These are phyloP conservation scores for Articulospora tetracladia DNA, from an alignment of 495 filamentous ascomycete genomes.

Conservation along the genomic window DNA sequence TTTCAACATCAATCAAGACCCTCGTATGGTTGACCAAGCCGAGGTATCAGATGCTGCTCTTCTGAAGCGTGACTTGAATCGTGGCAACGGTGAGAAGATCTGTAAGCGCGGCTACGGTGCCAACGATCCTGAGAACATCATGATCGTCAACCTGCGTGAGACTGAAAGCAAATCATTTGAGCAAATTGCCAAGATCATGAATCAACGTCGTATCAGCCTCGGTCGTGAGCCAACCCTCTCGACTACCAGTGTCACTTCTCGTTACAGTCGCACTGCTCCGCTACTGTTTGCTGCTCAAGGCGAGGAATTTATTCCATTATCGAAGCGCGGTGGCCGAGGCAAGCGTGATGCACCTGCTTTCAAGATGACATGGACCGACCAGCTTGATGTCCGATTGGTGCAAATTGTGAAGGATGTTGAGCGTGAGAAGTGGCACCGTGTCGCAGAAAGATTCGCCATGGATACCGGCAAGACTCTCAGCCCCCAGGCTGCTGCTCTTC, in stretches of 20 bases:
- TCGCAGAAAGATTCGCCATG: slow-evolving; percentile 10
- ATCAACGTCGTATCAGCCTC: slow-evolving; percentile 9
- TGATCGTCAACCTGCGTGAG: slow-evolving; percentile 22
- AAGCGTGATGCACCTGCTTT: neutral
- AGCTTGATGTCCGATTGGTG: slow-evolving; percentile 14
- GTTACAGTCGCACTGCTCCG: slow-evolving; percentile 26
- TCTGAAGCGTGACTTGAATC: slow-evolving; percentile 14
- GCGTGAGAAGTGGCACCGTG: slow-evolving; percentile 8
- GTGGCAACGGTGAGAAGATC: slow-evolving; percentile 1
- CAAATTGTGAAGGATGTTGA: slow-evolving; percentile 5
- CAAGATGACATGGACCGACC: slow-evolving; percentile 7
- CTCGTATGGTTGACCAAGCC: neutral
- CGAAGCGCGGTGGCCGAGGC: neutral
- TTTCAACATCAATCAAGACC: slow-evolving; percentile 5
- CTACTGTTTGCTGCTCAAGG: slow-evolving; percentile 16
- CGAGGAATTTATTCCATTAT: slow-evolving; percentile 13
- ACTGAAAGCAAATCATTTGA: slow-evolving; percentile 2
- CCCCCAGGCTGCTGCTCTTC: neutral
- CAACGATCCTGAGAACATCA: slow-evolving; percentile 27
- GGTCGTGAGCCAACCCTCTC: slow-evolving; percentile 12
- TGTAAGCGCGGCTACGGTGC: slow-evolving; percentile 17
- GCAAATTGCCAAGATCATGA: slow-evolving; percentile 14
- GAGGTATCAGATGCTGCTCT: slow-evolving; percentile 18
- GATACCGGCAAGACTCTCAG: slow-evolving; percentile 11
- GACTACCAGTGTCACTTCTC: slow-evolving; percentile 5